Percentiles rank a stretch among this genome's conserved stretches.
Evolutionary conservation across 129 eudicot genomes (phyloP).

Genomic region (Helianthus annuus): DNA sequence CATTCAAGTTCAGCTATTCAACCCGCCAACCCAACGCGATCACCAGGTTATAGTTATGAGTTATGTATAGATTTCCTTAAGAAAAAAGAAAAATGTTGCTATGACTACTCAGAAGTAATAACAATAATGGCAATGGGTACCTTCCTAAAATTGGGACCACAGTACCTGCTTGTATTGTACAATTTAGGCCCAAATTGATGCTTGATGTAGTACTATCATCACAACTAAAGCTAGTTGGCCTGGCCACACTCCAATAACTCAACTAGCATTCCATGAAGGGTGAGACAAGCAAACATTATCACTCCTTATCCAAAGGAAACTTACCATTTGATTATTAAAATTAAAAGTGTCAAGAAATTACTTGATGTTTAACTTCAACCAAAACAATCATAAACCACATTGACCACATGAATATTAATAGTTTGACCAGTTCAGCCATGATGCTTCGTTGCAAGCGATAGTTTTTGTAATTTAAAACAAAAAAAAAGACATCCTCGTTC

Average conservation of each 20-base stretch:
- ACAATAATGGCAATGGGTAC: constrained; percentile 29
- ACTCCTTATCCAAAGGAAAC: constrained; percentile 2
- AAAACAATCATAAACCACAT: not conserved
- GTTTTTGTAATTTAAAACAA: not conserved
- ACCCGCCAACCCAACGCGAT: not conserved
- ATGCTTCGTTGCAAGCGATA: not conserved
- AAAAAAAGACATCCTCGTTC: not conserved
- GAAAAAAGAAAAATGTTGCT: not conserved
- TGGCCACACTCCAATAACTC: constrained; percentile 35
- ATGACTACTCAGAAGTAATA: not conserved
- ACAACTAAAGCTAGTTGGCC: constrained; percentile 34
- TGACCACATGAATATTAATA: not conserved
- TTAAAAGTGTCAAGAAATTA: not conserved
- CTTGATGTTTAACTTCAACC: constrained; percentile 2
- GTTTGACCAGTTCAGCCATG: not conserved
- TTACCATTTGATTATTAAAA: not conserved
- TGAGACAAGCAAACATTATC: constrained; percentile 8
- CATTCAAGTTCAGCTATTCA: not conserved
- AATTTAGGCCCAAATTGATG: constrained; percentile 31
- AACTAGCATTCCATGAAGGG: constrained; percentile 3
- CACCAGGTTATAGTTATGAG: not conserved
- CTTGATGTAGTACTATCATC: constrained; percentile 37
- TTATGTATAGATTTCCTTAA: not conserved
- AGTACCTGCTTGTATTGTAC: constrained; percentile 28
- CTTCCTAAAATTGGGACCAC: constrained; percentile 26